phyloP scores from a whole-genome alignment of 208 protist species.

The Kentomonas sorsogonicus region DNA sequence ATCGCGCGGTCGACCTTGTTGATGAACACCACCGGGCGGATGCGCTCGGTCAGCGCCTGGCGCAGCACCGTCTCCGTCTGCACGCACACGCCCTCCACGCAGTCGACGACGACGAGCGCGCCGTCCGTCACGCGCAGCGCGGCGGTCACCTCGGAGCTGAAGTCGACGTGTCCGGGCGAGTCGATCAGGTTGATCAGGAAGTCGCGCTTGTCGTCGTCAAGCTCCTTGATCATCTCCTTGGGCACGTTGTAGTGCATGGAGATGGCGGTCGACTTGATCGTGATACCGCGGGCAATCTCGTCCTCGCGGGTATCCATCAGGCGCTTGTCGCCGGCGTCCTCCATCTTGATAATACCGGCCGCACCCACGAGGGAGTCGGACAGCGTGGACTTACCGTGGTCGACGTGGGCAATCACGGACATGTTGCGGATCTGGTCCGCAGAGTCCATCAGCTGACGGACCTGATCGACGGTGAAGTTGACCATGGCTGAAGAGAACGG shows the following conservation, averaged over 20 bases:
- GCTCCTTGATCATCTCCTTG: slow-evolving; percentile 52
- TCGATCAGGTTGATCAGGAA: slow-evolving; percentile 96
- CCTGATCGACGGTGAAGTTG: slow-evolving; percentile 76
- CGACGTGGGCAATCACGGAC: slow-evolving; percentile 75
- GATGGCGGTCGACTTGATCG: slow-evolving; percentile 99
- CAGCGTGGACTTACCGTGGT: slow-evolving; percentile 85
- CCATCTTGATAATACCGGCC: slow-evolving; percentile 94
- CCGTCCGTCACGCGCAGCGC: slow-evolving; percentile 99
- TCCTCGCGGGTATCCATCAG: slow-evolving; percentile 70
- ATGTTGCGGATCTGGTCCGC: slow-evolving; percentile 70
- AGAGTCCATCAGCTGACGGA: slow-evolving; percentile 72
- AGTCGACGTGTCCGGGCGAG: slow-evolving; percentile 97
- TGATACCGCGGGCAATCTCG: slow-evolving; percentile 98
- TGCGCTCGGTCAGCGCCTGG: slow-evolving; percentile 94
- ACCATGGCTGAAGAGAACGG: slow-evolving; percentile 44
- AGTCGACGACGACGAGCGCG: slow-evolving; percentile 98
- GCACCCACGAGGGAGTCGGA: slow-evolving; percentile 96
- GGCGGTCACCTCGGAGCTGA: slow-evolving; percentile 98
- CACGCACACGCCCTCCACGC: slow-evolving; percentile 98
- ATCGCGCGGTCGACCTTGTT: slow-evolving; percentile 98
- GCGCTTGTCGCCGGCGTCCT: slow-evolving; percentile 67
- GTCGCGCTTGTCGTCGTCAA: slow-evolving; percentile 55
- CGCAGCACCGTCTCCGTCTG: slow-evolving; percentile 99
- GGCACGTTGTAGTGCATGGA: slow-evolving; percentile 97
- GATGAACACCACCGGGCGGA: slow-evolving; percentile 98